Evolutionary conservation across 345 rosid species (phyloP), one percentile per base, ranked within the genome.

Genomic region (Stellera chamaejasme): DNA sequence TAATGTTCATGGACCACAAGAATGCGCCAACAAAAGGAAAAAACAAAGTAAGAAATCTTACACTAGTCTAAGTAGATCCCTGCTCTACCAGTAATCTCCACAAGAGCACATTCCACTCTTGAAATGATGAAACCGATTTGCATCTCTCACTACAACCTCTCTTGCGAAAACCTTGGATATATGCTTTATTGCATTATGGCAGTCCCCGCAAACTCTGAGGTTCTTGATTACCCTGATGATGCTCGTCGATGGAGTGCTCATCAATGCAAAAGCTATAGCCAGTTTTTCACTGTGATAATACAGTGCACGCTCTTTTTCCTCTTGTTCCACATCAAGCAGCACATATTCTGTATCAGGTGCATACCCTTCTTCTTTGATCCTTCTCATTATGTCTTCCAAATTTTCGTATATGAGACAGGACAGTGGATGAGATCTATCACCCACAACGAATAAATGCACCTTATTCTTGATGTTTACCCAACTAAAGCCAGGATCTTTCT

Each of bases 401-500:
- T 70, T 64, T 41, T 2, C 55, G 62, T 70, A 66, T 59, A 79
- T 72, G 39, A 59, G n/a, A 55, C 66, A 73, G 1, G 71, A 45
- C 56, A 75, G 65, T 2, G 74, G 72, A 62, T 77, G 78, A 50
- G 82, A 68, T 51, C 63, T 64, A 60, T 83, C 87, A 12, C 70
- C 87, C 41, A 66, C 84, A 1, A 67, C 84, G 60, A 80, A 83
- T 57, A 74, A 10, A 70, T 78, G 77, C 39, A 72, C 66, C 62
- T 65, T 67, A 69, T 75, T 76, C 70, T 78, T 63, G 49, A 70
- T 74, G 68, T 78, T 84, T 25, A 83, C 76, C 87, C 80, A 78
- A 56, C 90, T 81, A 59, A 74, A 80, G 10, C 90, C 87, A 0
- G 90, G 87, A 66, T 76, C 84, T 63, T 83, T 83, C 50, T 65